Evolutionary conservation across 805 yeast genomes (phyloP).

Genomic region (Candida insectalens): DNA sequence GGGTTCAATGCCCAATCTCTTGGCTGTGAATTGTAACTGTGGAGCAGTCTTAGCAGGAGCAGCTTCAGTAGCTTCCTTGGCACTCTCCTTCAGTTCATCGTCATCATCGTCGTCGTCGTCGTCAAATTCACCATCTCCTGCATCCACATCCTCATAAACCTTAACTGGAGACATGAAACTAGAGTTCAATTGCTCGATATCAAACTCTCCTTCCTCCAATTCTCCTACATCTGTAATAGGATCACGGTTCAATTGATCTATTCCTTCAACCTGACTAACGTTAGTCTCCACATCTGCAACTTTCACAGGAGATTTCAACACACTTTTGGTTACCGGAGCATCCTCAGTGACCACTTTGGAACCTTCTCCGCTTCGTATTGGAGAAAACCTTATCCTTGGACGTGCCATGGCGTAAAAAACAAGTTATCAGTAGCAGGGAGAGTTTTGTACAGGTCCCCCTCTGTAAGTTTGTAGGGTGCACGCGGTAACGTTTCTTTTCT

Average conservation of each 20-base stretch:
- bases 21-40: too few species aligned
- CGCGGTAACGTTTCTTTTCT: too few species aligned
- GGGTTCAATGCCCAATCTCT: neutral
- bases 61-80: neutral
- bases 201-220: neutral
- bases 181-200: neutral
- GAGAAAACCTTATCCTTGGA: constrained; percentile 1
- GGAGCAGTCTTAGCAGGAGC: neutral
- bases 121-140: too few species aligned
- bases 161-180: neutral
- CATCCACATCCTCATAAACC: constrained; percentile 1
- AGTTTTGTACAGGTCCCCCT: neutral
- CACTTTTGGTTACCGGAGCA: neutral
- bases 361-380: too few species aligned
- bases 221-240: neutral
- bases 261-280: too few species aligned
- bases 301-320: neutral
- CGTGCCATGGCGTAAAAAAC: neutral
- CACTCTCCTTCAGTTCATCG: neutral
- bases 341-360: neutral
- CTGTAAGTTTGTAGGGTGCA: neutral
- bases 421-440: neutral
- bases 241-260: too few species aligned
- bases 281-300: neutral
- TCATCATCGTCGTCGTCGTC: neutral